Conservation (phyloP, 2,329 filamentous ascomycete genomes). For the Neocucurbitaria cava region DNA sequence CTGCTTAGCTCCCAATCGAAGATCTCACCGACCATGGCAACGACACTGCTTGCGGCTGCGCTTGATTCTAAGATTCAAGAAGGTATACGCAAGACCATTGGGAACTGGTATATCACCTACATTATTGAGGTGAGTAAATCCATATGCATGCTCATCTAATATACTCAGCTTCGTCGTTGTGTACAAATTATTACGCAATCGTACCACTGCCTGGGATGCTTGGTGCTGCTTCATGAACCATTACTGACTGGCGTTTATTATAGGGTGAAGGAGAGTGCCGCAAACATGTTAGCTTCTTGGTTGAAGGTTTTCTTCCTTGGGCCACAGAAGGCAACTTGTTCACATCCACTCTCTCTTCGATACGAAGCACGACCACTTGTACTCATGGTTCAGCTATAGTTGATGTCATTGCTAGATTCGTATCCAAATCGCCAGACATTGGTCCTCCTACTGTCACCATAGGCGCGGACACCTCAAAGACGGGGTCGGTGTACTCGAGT, state of each 20-base stretch:
- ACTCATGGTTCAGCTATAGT: slow-evolving; percentile 51
- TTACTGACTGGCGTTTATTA: neutral
- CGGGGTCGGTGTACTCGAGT: slow-evolving; percentile 7
- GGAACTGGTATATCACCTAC: slow-evolving; percentile 53
- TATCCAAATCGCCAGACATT: slow-evolving; percentile 18
- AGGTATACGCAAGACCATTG: slow-evolving; percentile 55
- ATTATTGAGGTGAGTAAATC: slow-evolving; percentile 20
- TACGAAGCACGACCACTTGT: slow-evolving; percentile 41
- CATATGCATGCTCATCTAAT: neutral
- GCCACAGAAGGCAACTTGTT: slow-evolving; percentile 55
- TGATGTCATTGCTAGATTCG: slow-evolving; percentile 43
- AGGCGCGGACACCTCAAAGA: neutral
- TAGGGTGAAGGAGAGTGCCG: slow-evolving; percentile 8
- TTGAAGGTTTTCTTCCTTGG: slow-evolving; percentile 55
- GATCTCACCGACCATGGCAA: slow-evolving; percentile 52
- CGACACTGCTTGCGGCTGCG: slow-evolving; percentile 51
- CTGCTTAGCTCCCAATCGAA: slow-evolving; percentile 45
- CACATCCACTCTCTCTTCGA: slow-evolving; percentile 47
- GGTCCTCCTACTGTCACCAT: neutral
- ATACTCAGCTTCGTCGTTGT: neutral
- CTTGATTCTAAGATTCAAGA: slow-evolving; percentile 53
- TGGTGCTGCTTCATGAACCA: neutral
- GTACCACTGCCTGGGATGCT: neutral
- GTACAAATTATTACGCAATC: neutral
- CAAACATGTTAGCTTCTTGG: slow-evolving; percentile 41